phyloP scores from a whole-genome alignment of 495 filamentous ascomycete species.

The Penicillium manginii region DNA sequence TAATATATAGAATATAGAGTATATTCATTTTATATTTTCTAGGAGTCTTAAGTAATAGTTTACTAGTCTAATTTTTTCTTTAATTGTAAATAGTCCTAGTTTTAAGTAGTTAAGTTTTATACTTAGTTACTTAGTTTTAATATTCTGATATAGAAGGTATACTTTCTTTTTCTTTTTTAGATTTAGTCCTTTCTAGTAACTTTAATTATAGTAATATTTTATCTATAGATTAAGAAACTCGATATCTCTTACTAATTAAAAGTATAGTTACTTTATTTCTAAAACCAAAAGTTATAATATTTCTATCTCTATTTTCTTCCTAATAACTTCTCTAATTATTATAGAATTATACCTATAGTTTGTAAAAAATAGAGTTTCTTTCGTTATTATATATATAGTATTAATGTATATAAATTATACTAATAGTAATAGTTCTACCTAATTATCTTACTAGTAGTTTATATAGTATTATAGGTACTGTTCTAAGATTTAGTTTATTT shows the following conservation, averaged over 20 bases:
- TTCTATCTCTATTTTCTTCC: no score
- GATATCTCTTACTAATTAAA: no score
- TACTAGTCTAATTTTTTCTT: conserved; percentile 13
- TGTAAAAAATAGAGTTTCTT: no score
- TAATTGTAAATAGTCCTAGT: conserved; percentile 14
- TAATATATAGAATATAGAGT: no score
- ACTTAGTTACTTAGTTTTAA: conserved; percentile 10
- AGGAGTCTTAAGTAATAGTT: conserved; percentile 16
- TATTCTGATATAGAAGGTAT: conserved; percentile 8
- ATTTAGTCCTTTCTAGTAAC: background rate
- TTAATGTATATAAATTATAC: conserved; percentile 34
- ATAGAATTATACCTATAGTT: no score
- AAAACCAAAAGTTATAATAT: no score
- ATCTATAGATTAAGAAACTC: no score
- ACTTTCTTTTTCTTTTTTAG: conserved; percentile 8
- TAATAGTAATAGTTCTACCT: conserved; percentile 22
- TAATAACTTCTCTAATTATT: no score
- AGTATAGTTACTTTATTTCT: no score
- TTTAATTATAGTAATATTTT: background rate
- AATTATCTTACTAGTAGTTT: conserved; percentile 37
- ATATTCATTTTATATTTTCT: no score
- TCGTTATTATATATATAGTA: background rate
- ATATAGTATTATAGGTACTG: conserved; percentile 25
- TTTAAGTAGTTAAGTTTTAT: conserved; percentile 11
- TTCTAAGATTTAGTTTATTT: conserved; percentile 24